A percentile compares a stretch with the other conserved stretches of the same genome.
These are phyloP conservation scores for Lenwebbia sp. DNA, from an alignment of 345 rosid species.

Conservation along the genomic window DNA sequence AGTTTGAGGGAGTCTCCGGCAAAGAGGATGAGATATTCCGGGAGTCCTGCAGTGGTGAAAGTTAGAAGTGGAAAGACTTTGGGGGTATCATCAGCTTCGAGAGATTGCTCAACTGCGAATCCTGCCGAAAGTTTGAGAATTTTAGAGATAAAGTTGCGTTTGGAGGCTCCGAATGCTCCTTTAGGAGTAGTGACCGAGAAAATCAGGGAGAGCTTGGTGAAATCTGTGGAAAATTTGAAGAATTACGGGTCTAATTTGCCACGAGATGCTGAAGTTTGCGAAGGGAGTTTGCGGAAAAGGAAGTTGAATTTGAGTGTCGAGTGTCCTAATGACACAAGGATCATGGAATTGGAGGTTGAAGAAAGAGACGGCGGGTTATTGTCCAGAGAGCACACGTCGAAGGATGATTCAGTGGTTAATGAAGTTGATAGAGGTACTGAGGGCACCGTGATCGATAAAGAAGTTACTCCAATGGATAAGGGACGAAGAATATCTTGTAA, in stretches of 20 bases:
- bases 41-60: neutral
- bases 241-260: neutral
- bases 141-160: neutral
- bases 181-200: neutral
- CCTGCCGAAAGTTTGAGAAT: neutral
- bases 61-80: neutral
- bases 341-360: neutral
- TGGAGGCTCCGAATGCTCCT: neutral
- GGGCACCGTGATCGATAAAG: neutral
- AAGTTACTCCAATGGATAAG: neutral
- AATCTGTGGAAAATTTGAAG: constrained; percentile 14
- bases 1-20: neutral
- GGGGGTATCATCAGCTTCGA: neutral
- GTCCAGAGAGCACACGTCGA: neutral
- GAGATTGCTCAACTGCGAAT: neutral
- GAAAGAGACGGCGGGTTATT: neutral
- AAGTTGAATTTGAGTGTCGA: constrained; percentile 5
- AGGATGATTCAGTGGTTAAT: neutral
- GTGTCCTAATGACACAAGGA: neutral
- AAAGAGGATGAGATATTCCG: neutral
- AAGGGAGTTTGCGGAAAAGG: constrained; percentile 5
- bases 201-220: neutral
- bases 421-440: neutral
- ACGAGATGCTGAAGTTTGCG: neutral
- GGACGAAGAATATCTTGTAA: neutral